phyloP scores from a whole-genome alignment of 768 basidiomycete genomes.

The Lentinula detonsa region DNA sequence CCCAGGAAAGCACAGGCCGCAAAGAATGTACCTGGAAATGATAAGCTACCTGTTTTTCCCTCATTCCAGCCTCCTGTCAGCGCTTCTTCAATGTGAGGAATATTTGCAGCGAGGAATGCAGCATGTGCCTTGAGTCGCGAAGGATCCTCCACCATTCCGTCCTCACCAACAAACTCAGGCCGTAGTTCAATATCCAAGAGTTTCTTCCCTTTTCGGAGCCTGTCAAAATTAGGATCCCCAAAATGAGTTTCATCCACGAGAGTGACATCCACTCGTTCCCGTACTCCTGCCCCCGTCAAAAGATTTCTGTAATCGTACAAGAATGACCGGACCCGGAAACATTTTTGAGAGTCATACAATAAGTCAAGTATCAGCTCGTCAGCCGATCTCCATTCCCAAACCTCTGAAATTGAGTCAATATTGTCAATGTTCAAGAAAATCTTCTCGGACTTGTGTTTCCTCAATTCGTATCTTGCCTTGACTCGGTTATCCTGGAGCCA shows the following conservation, averaged over 20 bases:
- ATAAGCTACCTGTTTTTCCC: neutral
- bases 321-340: constrained; percentile 26
- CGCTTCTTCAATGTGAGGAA: neutral
- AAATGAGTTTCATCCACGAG: neutral
- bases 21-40: constrained; percentile 5
- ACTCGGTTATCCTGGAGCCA: constrained; percentile 30
- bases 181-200: constrained; percentile 33
- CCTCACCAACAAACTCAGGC: neutral
- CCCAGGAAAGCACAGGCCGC: constrained; percentile 2
- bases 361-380: constrained; percentile 31
- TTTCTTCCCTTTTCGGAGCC: constrained; percentile 22
- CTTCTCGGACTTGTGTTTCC: constrained; percentile 14
- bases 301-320: constrained; percentile 25
- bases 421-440: constrained; percentile 45
- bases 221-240: constrained; percentile 21
- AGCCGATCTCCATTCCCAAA: constrained; percentile 34
- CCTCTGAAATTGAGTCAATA: constrained; percentile 18
- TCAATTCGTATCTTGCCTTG: constrained; percentile 13
- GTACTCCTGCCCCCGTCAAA: constrained; percentile 26
- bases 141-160: neutral
- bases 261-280: constrained; percentile 14
- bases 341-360: constrained; percentile 18
- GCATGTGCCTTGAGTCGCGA: constrained; percentile 1
- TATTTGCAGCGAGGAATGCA: neutral
- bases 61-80: constrained; percentile 3